These are phyloP conservation scores for Heliamphora exappendiculata DNA, from an alignment of 148 eudicot species.

Conservation along the genomic window DNA sequence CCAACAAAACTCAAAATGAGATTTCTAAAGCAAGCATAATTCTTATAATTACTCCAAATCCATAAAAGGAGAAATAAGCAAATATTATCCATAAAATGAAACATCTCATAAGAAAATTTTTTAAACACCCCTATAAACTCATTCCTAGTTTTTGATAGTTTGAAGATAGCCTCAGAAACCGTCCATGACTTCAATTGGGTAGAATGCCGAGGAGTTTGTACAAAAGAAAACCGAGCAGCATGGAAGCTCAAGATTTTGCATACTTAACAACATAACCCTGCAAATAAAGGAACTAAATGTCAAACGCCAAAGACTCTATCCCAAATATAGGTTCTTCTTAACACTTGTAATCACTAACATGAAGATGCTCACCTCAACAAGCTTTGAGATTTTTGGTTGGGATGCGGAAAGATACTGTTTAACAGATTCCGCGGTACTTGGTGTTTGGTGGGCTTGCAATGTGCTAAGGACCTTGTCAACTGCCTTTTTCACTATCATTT, in stretches of 20 bases:
- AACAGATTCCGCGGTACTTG: slow-evolving; percentile 48
- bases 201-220: slow-evolving; percentile 11
- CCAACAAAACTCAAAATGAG: slow-evolving; percentile 8
- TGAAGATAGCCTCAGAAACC: neutral
- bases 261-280: slow-evolving; percentile 79
- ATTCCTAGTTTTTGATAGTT: slow-evolving; percentile 6
- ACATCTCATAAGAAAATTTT: neutral
- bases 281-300: slow-evolving; percentile 29
- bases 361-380: slow-evolving; percentile 70
- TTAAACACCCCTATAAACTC: neutral
- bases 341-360: slow-evolving; percentile 3
- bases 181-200: slow-evolving; percentile 8
- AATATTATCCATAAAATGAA: slow-evolving; percentile 6
- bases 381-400: slow-evolving; percentile 63
- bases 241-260: slow-evolving; percentile 51
- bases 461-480: slow-evolving; percentile 77
- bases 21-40: neutral
- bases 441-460: slow-evolving; percentile 56
- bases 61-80: neutral
- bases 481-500: slow-evolving; percentile 69
- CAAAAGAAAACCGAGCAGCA: slow-evolving; percentile 10
- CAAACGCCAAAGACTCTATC: slow-evolving; percentile 11
- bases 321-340: slow-evolving; percentile 2
- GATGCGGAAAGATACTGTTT: slow-evolving; percentile 60
- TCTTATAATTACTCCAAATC: neutral